A percentile compares a stretch with the other conserved stretches of the same genome.
Conservation (phyloP, 768 basidiomycete genomes). For the Rhizopogon roseolus region DNA sequence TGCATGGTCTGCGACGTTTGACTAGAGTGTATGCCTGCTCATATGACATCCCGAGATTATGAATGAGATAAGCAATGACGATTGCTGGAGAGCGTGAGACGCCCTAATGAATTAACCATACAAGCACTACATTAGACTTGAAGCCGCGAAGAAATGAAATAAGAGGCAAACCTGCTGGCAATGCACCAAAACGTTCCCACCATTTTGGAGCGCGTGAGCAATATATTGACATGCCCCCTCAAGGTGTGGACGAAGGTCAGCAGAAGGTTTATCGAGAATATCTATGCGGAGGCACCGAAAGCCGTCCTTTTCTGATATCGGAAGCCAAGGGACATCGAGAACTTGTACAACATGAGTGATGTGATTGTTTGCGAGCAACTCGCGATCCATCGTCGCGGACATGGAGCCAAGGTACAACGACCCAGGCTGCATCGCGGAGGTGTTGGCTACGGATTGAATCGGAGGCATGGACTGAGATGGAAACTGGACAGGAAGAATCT, state of each 20-base stretch:
- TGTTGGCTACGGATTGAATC: constrained; percentile 12
- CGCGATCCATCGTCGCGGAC: constrained; percentile 51
- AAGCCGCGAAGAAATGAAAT: background rate
- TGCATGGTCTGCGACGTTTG: constrained; percentile 62
- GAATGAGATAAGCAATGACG: constrained; percentile 79
- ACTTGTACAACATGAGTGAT: constrained; percentile 64
- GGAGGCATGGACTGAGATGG: constrained; percentile 13
- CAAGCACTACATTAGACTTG: background rate
- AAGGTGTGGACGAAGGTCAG: constrained; percentile 64
- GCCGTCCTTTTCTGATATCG: constrained; percentile 39
- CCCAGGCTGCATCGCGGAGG: constrained; percentile 29
- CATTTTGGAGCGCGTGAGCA: constrained; percentile 51
- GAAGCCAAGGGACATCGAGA: constrained; percentile 62
- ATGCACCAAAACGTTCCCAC: constrained; percentile 69
- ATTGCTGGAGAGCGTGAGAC: constrained; percentile 74
- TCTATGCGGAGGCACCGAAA: constrained; percentile 60
- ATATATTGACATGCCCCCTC: constrained; percentile 67
- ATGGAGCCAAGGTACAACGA: constrained; percentile 68
- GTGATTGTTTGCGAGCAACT: constrained; percentile 42
- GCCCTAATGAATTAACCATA: constrained; percentile 39
- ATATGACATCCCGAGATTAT: constrained; percentile 67
- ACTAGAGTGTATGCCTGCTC: constrained; percentile 59
- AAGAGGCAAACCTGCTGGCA: constrained; percentile 65
- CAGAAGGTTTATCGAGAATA: constrained; percentile 56
- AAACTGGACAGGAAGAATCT: constrained; percentile 46